These are phyloP conservation scores for Lomentospora prolificans DNA, from an alignment of 2,329 filamentous ascomycete species.

Conservation along the genomic window DNA sequence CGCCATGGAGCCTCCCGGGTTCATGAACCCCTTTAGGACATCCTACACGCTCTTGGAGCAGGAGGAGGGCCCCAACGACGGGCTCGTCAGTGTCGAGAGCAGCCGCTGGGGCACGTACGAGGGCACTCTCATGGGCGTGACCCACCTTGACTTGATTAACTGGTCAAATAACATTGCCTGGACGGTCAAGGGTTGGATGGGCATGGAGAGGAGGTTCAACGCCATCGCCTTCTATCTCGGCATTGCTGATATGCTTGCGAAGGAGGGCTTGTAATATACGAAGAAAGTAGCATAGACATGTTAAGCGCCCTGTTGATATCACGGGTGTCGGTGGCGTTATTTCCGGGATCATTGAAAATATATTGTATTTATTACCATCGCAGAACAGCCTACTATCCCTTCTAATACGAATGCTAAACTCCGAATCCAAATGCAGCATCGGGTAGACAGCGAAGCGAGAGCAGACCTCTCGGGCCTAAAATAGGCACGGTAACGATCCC, in stretches of 20 bases:
- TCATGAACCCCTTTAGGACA: conserved; percentile 52
- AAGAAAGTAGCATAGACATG: too few relatives aligned
- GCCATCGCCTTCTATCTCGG: conserved; percentile 58
- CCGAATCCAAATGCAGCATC: conserved; percentile 5
- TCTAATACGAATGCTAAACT: conserved; percentile 7
- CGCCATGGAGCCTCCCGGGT: conserved; percentile 32
- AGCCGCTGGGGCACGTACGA: conserved; percentile 54
- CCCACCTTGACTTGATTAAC: conserved; percentile 57
- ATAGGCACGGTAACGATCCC: background rate
- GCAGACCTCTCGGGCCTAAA: background rate
- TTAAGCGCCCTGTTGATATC: too few relatives aligned
- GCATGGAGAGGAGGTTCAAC: conserved; percentile 50
- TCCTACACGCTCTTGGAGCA: conserved; percentile 39
- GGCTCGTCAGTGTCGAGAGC: conserved; percentile 56
- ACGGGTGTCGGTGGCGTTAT: too few relatives aligned
- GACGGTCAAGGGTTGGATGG: conserved; percentile 41
- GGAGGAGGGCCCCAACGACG: conserved; percentile 52
- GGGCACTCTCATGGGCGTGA: conserved; percentile 51
- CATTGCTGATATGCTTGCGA: conserved; percentile 61
- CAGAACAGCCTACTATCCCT: background rate
- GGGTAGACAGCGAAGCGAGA: background rate
- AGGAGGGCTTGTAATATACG: conserved; percentile 46
- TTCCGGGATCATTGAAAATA: too few relatives aligned
- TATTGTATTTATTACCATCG: background rate
- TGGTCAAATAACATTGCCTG: conserved; percentile 54